Conservation (phyloP, 352 stramenopile species). For the Stramenopiles sp. region DNA sequence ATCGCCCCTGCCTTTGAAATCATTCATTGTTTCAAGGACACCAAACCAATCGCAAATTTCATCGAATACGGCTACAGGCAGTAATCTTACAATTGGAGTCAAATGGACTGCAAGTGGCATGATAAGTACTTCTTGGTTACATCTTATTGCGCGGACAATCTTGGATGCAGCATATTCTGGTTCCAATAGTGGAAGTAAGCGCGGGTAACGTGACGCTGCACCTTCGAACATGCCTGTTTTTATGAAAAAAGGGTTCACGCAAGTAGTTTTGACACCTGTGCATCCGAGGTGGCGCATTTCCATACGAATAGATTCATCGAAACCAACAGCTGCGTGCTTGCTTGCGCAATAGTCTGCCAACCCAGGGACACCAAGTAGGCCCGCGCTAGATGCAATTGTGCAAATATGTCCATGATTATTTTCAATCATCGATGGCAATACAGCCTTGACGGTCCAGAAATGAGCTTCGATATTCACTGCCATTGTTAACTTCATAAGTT, state of each 20-base stretch:
- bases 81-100: no score
- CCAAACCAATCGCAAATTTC: no score
- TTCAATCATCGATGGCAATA: slow-evolving; percentile 32
- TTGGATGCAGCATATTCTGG: slow-evolving; percentile 14
- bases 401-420: slow-evolving; percentile 25
- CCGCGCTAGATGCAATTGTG: slow-evolving; percentile 28
- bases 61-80: no score
- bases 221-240: no score
- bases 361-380: slow-evolving; percentile 25
- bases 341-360: slow-evolving; percentile 32
- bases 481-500: slow-evolving; percentile 24
- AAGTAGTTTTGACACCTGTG: no score
- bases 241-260: no score
- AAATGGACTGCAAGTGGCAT: slow-evolving; percentile 16
- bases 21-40: no score
- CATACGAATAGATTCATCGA: slow-evolving; percentile 30
- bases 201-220: no score
- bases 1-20: no score
- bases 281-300: slow-evolving; percentile 27
- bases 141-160: slow-evolving; percentile 19
- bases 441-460: slow-evolving; percentile 31
- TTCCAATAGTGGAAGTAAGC: no score
- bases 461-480: slow-evolving; percentile 29
- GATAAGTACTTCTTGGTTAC: slow-evolving; percentile 15
- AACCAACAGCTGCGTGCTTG: slow-evolving; percentile 33